Evolutionary conservation across 1,139 yeast genomes (phyloP), one percentile per base, ranked within the genome.

Genomic region (Casaregolazyma lundiana): DNA sequence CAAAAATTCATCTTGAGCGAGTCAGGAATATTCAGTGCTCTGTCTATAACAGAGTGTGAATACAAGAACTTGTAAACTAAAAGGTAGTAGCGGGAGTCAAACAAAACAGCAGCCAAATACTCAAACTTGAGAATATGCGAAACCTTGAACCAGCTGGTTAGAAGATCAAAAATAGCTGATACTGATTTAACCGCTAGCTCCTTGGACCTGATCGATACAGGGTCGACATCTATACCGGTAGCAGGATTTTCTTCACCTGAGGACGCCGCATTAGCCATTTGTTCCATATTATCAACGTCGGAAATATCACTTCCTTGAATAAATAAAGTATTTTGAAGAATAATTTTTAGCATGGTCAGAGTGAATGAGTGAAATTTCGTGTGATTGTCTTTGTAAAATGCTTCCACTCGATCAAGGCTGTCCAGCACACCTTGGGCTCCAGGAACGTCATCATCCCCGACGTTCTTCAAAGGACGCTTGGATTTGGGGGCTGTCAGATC

Each of bases 101-200:
- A 85, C 34, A 92, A 62, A 20, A 92, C 62, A 0, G 88, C 77
- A 1, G 84, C 67, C 11, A 92, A 67, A 59, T 83, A 86, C 62
- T 89, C 95, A 60, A 76, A 81, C 62, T 90, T 90, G 54, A 89
- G 65, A 1, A 88, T 69, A 63, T 92, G 96, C 44, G 80, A 83
- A 9, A 75, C 65, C 58, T 84, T 85, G 62, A 88, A 83, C 97
- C 97, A 92, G 56, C 75, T 75, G 29, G 83, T 63, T 22, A 92
- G 61, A 16, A 77, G 56, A 5, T 69, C 57, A 1, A 88, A 49
- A 1, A 80, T 74, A 2, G 78, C 76, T 1, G 84, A 71, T 2
- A 84, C 73, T 2, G 84, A 78, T 55, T 84, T 85, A 46, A 84
- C 60, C 0, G 83, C 70, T 1, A 79, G 69, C 58, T 86, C 95